phyloP scores from a whole-genome alignment of 306 rosid species.

The Mucuna pruriens region DNA sequence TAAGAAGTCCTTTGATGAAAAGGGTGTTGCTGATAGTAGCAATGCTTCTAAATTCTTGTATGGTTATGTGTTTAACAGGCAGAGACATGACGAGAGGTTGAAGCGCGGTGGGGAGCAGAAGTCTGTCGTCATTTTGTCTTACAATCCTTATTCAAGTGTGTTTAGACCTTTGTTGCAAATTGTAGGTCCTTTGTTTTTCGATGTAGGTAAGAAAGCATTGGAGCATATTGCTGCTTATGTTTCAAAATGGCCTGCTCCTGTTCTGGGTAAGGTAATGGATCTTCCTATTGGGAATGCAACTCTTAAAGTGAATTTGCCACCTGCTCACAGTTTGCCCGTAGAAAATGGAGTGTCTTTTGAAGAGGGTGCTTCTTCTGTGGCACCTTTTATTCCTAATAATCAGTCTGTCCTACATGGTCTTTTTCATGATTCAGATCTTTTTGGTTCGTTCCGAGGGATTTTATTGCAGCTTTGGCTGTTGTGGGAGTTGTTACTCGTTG shows the following conservation, averaged over 20 bases:
- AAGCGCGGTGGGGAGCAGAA: slow-evolving; percentile 98
- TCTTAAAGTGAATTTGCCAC: slow-evolving; percentile 89
- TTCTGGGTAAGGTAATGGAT: slow-evolving; percentile 84
- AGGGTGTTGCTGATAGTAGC: slow-evolving; percentile 21
- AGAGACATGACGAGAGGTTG: slow-evolving; percentile 94
- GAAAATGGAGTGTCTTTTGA: slow-evolving; percentile 59
- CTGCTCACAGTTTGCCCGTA: slow-evolving; percentile 72
- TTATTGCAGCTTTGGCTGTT: slow-evolving; percentile 92
- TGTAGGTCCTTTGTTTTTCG: slow-evolving; percentile 90
- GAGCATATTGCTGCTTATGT: slow-evolving; percentile 92
- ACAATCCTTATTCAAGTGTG: slow-evolving; percentile 76
- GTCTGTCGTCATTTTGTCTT: slow-evolving; percentile 86
- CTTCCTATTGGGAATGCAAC: slow-evolving; percentile 92
- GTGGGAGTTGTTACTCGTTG: slow-evolving; percentile 90
- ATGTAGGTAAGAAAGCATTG: slow-evolving; percentile 86
- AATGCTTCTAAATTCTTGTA: slow-evolving; percentile 63
- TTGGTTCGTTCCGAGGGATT: slow-evolving; percentile 79
- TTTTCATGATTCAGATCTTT: slow-evolving; percentile 89
- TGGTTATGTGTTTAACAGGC: slow-evolving; percentile 92
- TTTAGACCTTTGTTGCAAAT: slow-evolving; percentile 91
- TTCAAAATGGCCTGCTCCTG: slow-evolving; percentile 86
- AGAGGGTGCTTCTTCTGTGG: slow-evolving; percentile 70
- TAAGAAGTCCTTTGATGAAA: slow-evolving; percentile 37
- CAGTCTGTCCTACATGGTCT: slow-evolving; percentile 81
- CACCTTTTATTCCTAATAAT: slow-evolving; percentile 76